Evolutionary conservation across 352 stramenopile species (phyloP), one percentile per base, ranked within the genome.

Genomic region (Phytophthora cryptogea): DNA sequence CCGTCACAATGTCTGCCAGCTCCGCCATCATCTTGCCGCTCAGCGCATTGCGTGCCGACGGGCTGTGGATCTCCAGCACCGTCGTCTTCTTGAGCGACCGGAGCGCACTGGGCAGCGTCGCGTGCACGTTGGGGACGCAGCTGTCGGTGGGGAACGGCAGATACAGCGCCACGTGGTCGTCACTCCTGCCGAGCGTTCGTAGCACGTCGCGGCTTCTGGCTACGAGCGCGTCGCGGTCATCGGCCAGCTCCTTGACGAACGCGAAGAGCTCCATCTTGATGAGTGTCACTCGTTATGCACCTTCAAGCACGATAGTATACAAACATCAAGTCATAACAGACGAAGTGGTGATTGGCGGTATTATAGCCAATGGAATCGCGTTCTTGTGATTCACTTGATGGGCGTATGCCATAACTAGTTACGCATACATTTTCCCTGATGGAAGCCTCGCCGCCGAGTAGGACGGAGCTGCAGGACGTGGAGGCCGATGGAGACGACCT

Each of bases 1-100:
- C 8, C 9, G 70, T 51, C 27, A 96, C 78, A 17, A 86, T 66
- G 44, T 95, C 83, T 0, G 74, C 72, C 31, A 97, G 74, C 52
- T 97, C 68, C 6, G 84, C 83, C 87, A 97, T 97, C 87, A 97
- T 97, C 20, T 82, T 89, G 32, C 87, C 89, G 47, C 78, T 93
- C 31, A 97, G 65, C 10, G 87, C 82, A 45, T 93, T 94, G 36
- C 83, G 66, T 5, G 76, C 79, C 9, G 75, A 66, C 33, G 80
- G 76, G 54, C 89, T 94, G 59, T 86, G 69, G 56, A 93, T 74
- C 61, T 91, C 78, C 10, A 93, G n/a, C 27, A 89, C 62, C 4
- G 80, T 80, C 27, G 71, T 86, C 42, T 80, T 78, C 7, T 63
- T 31, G 9, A 92, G 62, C 2, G 51, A 27, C 8, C 60, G 53